A percentile compares a stretch with the other conserved stretches of the same genome.
phyloP scores from a whole-genome alignment of 306 rosid species.

The Malus sieversii region DNA sequence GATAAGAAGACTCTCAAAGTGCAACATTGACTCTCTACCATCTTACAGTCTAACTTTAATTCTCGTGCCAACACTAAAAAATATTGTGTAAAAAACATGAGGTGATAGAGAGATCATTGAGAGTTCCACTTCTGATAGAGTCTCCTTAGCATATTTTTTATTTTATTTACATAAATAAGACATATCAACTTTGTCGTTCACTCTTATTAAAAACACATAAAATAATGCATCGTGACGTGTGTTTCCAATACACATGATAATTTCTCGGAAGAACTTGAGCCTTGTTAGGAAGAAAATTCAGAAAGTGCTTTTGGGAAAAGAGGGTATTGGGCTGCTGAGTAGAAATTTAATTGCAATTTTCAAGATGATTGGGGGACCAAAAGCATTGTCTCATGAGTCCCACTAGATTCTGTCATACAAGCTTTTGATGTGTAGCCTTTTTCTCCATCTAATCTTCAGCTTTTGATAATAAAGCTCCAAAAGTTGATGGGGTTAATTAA shows the following conservation, averaged over 20 bases:
- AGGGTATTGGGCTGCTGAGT: background rate
- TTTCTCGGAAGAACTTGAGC: background rate
- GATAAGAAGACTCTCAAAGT: no score
- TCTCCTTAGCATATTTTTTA: no score
- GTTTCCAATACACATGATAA: background rate
- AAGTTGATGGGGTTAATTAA: background rate
- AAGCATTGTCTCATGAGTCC: conserved; percentile 2
- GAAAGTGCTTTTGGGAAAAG: background rate
- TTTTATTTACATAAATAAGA: no score
- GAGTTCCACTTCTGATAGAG: no score
- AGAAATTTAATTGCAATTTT: background rate
- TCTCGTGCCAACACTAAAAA: no score
- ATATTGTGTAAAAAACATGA: no score
- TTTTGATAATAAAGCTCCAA: background rate
- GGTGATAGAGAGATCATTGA: no score
- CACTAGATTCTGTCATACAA: conserved; percentile 13
- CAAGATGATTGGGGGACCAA: conserved; percentile 13
- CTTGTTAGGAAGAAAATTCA: background rate
- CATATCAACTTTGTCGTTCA: no score
- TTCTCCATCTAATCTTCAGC: background rate
- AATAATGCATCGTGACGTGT: no score
- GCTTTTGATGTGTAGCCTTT: background rate
- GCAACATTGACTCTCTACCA: no score
- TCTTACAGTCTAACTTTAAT: no score
- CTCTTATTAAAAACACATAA: no score